Conservation (phyloP, 495 filamentous ascomycete genomes). For the Tuber umbilicatum region DNA sequence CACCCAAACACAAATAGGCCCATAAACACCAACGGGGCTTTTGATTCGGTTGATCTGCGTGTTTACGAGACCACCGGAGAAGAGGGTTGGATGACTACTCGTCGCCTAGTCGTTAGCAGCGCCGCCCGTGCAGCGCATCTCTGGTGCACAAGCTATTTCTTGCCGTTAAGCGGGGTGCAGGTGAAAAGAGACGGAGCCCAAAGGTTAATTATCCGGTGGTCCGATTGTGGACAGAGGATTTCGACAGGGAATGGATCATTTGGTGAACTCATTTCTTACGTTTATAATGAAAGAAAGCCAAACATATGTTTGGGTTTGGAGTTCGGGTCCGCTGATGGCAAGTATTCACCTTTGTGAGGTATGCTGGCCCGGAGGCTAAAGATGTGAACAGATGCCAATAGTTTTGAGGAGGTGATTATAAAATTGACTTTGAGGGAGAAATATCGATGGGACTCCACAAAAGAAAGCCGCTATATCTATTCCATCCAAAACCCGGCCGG, state of each 20-base stretch:
- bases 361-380: background rate
- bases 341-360: background rate
- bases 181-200: background rate
- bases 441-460: background rate
- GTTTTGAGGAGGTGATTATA: background rate
- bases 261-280: background rate
- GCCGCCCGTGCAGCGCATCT: background rate
- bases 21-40: background rate
- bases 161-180: background rate
- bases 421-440: background rate
- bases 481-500: background rate
- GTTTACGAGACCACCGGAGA: background rate
- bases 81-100: constrained; percentile 5
- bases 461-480: background rate
- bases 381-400: background rate
- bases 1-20: background rate
- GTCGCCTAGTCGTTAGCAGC: constrained; percentile 8
- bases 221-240: background rate
- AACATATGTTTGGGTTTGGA: background rate
- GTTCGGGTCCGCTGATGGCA: background rate
- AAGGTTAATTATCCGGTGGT: background rate
- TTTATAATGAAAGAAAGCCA: background rate
- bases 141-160: constrained; percentile 5
- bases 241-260: background rate
- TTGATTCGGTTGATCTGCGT: background rate